Conservation (phyloP, 2,329 filamentous ascomycete species). For the Verticillium klebahnii region DNA sequence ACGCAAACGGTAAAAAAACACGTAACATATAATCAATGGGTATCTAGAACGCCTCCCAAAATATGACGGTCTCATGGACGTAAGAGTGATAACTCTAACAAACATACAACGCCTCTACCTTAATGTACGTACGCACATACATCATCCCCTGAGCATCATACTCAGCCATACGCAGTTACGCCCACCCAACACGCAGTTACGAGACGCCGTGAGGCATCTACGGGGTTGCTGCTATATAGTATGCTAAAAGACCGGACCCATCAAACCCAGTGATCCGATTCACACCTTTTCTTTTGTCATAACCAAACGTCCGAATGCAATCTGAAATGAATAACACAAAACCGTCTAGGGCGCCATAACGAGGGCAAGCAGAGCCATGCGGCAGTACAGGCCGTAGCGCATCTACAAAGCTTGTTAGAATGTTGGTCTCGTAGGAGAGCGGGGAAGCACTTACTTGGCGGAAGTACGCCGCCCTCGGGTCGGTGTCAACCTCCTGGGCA, state of each 20-base stretch:
- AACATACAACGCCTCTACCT: not conserved
- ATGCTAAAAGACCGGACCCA: conserved; percentile 4
- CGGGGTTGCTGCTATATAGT: not conserved
- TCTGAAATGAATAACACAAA: conserved; percentile 7
- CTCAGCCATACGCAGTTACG: not conserved
- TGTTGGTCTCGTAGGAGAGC: not conserved
- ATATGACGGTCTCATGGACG: not conserved
- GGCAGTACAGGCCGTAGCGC: conserved; percentile 95
- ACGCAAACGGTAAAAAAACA: conserved; percentile 16
- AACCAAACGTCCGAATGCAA: conserved; percentile 9
- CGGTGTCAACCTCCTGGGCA: conserved; percentile 93
- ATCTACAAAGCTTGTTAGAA: conserved; percentile 61
- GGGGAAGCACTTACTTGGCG: conserved; percentile 73
- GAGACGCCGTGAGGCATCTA: not conserved
- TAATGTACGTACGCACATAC: not conserved
- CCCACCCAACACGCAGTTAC: not conserved
- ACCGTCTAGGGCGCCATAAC: conserved; percentile 56
- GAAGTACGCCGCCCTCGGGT: conserved; percentile 95
- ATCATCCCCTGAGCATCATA: not conserved
- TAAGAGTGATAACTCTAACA: not conserved
- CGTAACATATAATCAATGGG: conserved; percentile 9
- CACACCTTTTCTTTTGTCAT: conserved; percentile 2
- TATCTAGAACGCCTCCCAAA: conserved; percentile 3
- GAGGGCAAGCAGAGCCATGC: conserved; percentile 94
- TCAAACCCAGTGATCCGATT: conserved; percentile 2